Evolutionary conservation across 768 basidiomycete genomes (phyloP), one percentile per base, ranked within the genome.

Genomic region (Termitomyces sp.): DNA sequence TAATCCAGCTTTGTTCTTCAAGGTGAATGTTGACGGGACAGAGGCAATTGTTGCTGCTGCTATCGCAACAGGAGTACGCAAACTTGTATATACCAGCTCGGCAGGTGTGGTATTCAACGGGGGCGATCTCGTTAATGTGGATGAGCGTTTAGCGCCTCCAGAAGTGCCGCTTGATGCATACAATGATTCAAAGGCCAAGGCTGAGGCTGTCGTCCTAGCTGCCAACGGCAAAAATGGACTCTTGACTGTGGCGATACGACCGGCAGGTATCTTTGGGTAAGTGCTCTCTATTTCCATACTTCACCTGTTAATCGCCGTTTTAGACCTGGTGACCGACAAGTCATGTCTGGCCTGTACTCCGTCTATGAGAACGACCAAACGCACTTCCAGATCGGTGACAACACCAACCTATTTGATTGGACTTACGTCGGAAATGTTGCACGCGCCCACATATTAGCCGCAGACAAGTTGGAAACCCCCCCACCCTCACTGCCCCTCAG

Each of bases 381-480:
- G 0, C 86, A 91, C 63, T 90, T 92, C 78, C 95, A 98, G 71
- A 86, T 99, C 62, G 97, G 97, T 38, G 79, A 89, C 73, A 97
- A 98, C 73, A 85, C 81, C 61, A 98, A 98, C 69, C 73, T 98
- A 3, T 94, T 92, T 66, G 97, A 98, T 72, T 94, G 90, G 84
- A 97, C 95, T 5, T 98, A 98, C 67, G 93, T 98, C 64, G 93
- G 86, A 54, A 99, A 99, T 70, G 87, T 96, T 60, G 96, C 94
- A 1, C 83, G 89, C 65, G 95, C 94, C 3, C 97, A 99, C 69
- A 75, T 99, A 14, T 83, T 98, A 52, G 97, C 97, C 11, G 88
- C 91, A 22, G 95, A 98, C 77, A 90, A 86, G 67, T 84, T 99
- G 44, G 78, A 76, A 50, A 73, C 78, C 13, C 75, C 80, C 0